A percentile compares a stretch with the other conserved stretches of the same genome.
Conservation (phyloP, 169 alveolate species). For the Babesia caballi region DNA sequence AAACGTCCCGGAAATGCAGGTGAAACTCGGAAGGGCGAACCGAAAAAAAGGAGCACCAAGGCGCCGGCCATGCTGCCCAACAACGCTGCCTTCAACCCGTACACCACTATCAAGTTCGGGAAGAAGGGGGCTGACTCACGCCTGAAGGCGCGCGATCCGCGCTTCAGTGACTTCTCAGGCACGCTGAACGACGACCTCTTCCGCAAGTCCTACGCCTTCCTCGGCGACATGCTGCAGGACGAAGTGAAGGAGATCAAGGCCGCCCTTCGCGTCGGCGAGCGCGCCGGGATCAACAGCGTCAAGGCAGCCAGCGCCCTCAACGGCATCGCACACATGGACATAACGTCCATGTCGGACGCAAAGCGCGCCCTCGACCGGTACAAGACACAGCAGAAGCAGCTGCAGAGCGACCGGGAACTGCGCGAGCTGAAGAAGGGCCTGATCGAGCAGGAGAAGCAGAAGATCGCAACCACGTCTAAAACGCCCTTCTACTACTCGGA, state of each 20-base stretch:
- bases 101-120: slow-evolving; percentile 7
- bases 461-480: slow-evolving; percentile 50
- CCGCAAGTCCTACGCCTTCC: slow-evolving; percentile 55
- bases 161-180: slow-evolving; percentile 66
- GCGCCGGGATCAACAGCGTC: slow-evolving; percentile 27
- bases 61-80: slow-evolving; percentile 56
- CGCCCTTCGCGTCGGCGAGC: slow-evolving; percentile 32
- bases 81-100: slow-evolving; percentile 48
- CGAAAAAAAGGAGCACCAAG: slow-evolving; percentile 37
- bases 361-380: slow-evolving; percentile 58
- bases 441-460: slow-evolving; percentile 47
- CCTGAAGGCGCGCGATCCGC: slow-evolving; percentile 53
- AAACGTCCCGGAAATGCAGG: no score
- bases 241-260: slow-evolving; percentile 42
- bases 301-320: slow-evolving; percentile 43
- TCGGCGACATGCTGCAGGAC: slow-evolving; percentile 58
- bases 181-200: slow-evolving; percentile 55
- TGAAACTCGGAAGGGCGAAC: not conserved
- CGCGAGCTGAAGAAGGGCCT: slow-evolving; percentile 41
- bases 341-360: slow-evolving; percentile 56
- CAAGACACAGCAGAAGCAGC: slow-evolving; percentile 42
- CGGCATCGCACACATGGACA: slow-evolving; percentile 36
- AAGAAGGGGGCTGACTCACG: slow-evolving; percentile 2
- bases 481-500: slow-evolving; percentile 60
- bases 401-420: slow-evolving; percentile 35